Evolutionary conservation across 352 stramenopile genomes (phyloP), one percentile per base, ranked within the genome.

Genomic region (Albugo laibachii): DNA sequence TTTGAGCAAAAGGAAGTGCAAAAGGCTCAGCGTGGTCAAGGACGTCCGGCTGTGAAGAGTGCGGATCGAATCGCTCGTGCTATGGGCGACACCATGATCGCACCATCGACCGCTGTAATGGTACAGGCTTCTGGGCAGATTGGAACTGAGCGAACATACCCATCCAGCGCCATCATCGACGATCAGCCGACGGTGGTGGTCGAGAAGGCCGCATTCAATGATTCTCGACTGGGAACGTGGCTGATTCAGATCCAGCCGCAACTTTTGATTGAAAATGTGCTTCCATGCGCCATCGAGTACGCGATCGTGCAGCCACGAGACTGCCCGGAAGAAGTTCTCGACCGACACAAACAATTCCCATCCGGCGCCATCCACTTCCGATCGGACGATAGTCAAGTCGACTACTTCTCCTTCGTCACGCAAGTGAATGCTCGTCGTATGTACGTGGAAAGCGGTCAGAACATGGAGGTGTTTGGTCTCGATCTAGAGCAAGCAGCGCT

Each of bases 241-340:
- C 78, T 63, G 31, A 57, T 92, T 31, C 76, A 80, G 11, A 81
- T 92, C 51, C 67, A 82, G 48, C 77, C 79, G 14, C 79, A 92
- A 52, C 43, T 92, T 20, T 56, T 84, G 27, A 53, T 92, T 19
- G 62, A 84, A 48, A 92, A 92, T 37, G 65, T 88, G 36, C 57
- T 92, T 39, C 79, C 79, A 13, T 88, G 76, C 21, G 77, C 64
- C 38, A 52, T 91, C 36, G 79, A 92, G 48, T 92, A 89, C 52
- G 66, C 59, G 3, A 83, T 92, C 51, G 79, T 92, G 3, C 79
- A 92, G 45, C 39, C 67, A 2, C 39, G 53, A 21, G 79, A 92
- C 56, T 88, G 77, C n/a, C 74, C 74, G 0, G 56, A 19, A 2
- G 65, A 85, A 5, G 55, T 57, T 35, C 48, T 87, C 40, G 77